Base-by-base conservation (phyloP, 2,329 filamentous ascomycete species). In the Tympanopsis confertula region DNA sequence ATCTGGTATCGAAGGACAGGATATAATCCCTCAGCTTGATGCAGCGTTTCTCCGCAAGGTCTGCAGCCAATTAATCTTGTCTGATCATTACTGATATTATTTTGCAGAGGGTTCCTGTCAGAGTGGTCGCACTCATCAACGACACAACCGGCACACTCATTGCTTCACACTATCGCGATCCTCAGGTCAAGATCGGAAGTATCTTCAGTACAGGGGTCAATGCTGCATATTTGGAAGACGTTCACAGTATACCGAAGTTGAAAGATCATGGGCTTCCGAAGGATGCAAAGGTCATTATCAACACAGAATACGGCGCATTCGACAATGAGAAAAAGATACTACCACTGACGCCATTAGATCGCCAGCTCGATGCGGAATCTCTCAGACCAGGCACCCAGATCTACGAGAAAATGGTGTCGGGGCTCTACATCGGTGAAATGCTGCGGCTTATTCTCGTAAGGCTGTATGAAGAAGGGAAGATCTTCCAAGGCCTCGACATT, bases 161-260 rank as follows among this genome's bases (percentile, higher is more conserved):
- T 45, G 82, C 81, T 39, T 84, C 80, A 19, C 69, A 76, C 29
- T 86, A 86, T 58, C 84, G 79, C 10, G 79, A 86, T 50, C 60
- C 71, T 19, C 65, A 71, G 35, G 82, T 83, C 64, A 78, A 71
- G 56, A 81, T 85, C 47, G 81, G 82, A 36, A 84, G 78, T 56
- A 86, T 86, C 49, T 86, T 86, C 53, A 81, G 81, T 45, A 86
- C 81, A 14, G 81, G 81, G 38, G 83, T 81, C 57, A 86, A 86
- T 51, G 81, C 80, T 35, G 81, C 81, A 18, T 86, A 86, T 58
- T 83, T 86, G 78, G 81, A 86, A 54, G 63, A 82, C 48, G 73
- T 68, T 41, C 78, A 78, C 39, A 75, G 72, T 4, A 72, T 85
- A 42, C 79, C 78, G 41, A 86, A 86, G 59, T 68, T 86, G 39